Evolutionary conservation across 257 asterid species (phyloP).

Genomic region (Solanum medicagineum): DNA sequence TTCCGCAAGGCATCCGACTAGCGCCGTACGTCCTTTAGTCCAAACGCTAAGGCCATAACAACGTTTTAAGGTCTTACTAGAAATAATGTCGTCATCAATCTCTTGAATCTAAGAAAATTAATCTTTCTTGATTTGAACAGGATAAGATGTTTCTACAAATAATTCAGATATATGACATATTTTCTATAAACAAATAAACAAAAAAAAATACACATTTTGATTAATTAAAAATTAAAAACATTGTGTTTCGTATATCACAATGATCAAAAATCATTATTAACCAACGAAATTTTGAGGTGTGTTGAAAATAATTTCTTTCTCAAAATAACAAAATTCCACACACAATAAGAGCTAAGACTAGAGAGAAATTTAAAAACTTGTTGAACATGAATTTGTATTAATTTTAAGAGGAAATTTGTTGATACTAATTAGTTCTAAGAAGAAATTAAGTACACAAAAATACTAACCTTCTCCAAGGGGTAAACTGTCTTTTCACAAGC

Average conservation of each 20-base stretch:
- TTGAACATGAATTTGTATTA: neutral
- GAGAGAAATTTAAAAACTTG: neutral
- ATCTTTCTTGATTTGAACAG: neutral
- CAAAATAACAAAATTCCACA: neutral
- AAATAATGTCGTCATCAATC: neutral
- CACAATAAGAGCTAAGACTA: neutral
- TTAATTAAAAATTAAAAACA: neutral
- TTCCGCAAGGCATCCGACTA: no score
- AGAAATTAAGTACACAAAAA: neutral
- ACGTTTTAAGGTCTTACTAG: neutral
- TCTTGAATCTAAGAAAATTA: neutral
- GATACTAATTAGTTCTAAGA: neutral
- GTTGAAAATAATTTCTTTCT: no score
- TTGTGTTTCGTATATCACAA: neutral
- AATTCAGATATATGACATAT: neutral
- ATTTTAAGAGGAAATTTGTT: neutral
- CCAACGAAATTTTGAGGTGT: neutral
- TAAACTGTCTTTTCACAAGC: slow-evolving; percentile 48
- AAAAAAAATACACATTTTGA: neutral
- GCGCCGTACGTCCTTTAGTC: no score
- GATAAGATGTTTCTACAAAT: neutral
- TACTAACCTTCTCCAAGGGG: slow-evolving; percentile 49
- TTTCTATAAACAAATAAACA: neutral
- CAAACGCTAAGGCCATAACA: no score
- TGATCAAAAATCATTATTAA: neutral